Evolutionary conservation across 179 eudicot species (phyloP).

Genomic region (Spergularia azorica): DNA sequence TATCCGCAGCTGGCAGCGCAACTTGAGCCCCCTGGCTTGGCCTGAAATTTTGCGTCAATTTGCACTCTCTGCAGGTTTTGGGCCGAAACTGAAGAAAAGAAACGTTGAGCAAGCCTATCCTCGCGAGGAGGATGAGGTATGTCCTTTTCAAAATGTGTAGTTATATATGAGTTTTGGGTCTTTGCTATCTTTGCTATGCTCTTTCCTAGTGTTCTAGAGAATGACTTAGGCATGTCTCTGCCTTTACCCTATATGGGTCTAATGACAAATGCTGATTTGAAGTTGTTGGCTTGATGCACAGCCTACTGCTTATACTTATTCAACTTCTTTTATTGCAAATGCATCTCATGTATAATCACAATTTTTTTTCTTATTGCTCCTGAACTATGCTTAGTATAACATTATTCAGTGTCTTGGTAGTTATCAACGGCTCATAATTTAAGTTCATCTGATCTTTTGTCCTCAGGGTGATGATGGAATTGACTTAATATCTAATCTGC

Average conservation of each 20-base stretch:
- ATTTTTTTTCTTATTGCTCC: neutral
- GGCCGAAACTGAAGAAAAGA: slow-evolving; percentile 78
- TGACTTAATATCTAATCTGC: slow-evolving; percentile 61
- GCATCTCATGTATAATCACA: neutral
- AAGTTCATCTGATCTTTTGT: neutral
- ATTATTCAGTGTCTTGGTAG: slow-evolving; percentile 15
- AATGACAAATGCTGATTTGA: too few species aligned
- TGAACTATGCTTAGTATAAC: neutral
- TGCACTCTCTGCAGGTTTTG: slow-evolving; percentile 83
- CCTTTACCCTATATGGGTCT: too few species aligned
- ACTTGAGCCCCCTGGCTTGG: slow-evolving; percentile 80
- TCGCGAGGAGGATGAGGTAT: slow-evolving; percentile 79
- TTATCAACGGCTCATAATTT: neutral
- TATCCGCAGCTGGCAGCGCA: slow-evolving; percentile 78
- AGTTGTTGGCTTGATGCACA: neutral
- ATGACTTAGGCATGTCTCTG: neutral
- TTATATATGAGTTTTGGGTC: neutral
- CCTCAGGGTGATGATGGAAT: slow-evolving; percentile 70
- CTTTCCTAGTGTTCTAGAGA: neutral
- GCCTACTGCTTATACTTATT: neutral
- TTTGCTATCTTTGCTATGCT: neutral
- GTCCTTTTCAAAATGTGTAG: neutral
- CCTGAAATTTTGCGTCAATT: slow-evolving; percentile 86
- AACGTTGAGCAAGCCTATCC: slow-evolving; percentile 47
- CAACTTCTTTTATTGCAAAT: neutral